Conservation (phyloP, 1,284 basidiomycete species). For the Ustilago sp. region DNA sequence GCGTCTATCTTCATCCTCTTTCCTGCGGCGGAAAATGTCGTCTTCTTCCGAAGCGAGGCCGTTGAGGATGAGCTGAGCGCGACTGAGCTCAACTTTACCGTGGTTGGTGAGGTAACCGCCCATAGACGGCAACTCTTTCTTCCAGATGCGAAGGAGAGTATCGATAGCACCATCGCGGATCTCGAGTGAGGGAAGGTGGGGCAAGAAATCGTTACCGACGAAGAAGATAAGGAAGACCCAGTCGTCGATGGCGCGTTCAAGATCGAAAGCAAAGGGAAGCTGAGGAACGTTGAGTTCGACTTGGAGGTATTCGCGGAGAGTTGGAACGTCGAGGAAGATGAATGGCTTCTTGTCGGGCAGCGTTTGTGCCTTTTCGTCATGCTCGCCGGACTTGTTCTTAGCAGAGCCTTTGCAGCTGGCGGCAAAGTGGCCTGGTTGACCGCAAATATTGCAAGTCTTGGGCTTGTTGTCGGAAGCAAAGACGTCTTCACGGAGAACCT, state of each 20-base stretch:
- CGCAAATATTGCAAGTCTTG: constrained; percentile 83
- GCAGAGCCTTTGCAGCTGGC: constrained; percentile 80
- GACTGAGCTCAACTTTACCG: constrained; percentile 85
- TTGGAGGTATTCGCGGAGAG: constrained; percentile 96
- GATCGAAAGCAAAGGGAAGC: constrained; percentile 86
- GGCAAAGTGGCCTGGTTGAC: constrained; percentile 92
- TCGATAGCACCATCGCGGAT: constrained; percentile 99
- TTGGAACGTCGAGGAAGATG: constrained; percentile 97
- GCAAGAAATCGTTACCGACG: constrained; percentile 99
- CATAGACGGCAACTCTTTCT: constrained; percentile 89
- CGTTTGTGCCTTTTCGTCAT: constrained; percentile 64
- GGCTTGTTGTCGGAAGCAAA: constrained; percentile 80
- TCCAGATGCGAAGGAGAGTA: constrained; percentile 94
- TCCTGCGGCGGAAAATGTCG: constrained; percentile 91
- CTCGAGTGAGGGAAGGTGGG: constrained; percentile 96
- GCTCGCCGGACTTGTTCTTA: constrained; percentile 71
- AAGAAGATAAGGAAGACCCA: constrained; percentile 99
- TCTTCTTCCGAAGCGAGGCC: constrained; percentile 92
- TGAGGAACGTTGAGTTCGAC: constrained; percentile 88
- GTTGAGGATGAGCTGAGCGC: constrained; percentile 93
- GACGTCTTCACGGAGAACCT: constrained; percentile 96
- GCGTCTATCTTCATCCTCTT: constrained; percentile 91
- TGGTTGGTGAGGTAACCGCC: constrained; percentile 96
- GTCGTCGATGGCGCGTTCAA: constrained; percentile 98
- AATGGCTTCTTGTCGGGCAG: constrained; percentile 89